A percentile compares a stretch with the other conserved stretches of the same genome.
These are phyloP conservation scores for Rhododendron kiyosumense DNA, from an alignment of 148 eudicot species.

Conservation along the genomic window DNA sequence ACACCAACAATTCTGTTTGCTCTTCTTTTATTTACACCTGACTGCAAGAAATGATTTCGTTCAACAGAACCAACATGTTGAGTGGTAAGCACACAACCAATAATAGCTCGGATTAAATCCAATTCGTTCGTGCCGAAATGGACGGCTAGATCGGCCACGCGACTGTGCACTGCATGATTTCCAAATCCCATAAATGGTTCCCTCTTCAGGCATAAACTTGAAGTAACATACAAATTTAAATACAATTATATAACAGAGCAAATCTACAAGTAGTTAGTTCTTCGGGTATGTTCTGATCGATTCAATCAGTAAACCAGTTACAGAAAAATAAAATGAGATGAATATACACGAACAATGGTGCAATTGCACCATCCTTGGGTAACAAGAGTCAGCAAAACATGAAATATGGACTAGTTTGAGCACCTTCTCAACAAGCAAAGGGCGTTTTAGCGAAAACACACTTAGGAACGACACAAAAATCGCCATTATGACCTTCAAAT, in stretches of 20 bases:
- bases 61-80: neutral
- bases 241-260: neutral
- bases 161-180: no score
- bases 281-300: neutral
- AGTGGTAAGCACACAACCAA: neutral
- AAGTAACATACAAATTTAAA: neutral
- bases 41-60: neutral
- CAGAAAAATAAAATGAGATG: neutral
- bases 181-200: neutral
- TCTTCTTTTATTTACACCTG: neutral
- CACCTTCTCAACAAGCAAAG: neutral
- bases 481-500: no score
- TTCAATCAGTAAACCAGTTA: neutral
- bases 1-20: neutral
- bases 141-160: no score
- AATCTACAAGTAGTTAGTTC: neutral
- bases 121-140: no score
- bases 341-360: neutral
- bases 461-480: neutral
- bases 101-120: no score
- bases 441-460: neutral
- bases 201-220: neutral
- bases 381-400: neutral
- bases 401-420: neutral
- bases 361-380: neutral